These are phyloP conservation scores for Psilocybe cyanescens DNA, from an alignment of 768 basidiomycete species.

Conservation along the genomic window DNA sequence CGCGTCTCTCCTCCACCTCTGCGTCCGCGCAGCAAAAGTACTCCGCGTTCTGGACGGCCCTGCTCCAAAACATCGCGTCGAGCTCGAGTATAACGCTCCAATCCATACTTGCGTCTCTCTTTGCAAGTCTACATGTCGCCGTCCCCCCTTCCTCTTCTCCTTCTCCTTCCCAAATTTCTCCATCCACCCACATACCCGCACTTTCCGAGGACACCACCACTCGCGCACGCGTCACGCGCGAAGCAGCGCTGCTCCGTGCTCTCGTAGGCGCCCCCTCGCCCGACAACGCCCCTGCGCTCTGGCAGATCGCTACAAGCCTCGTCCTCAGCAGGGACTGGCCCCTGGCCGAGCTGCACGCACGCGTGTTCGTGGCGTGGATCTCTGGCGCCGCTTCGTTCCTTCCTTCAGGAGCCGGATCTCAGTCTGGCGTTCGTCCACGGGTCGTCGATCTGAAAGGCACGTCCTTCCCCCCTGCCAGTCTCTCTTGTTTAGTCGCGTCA, in stretches of 20 bases:
- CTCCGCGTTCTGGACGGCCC: slow-evolving; percentile 49
- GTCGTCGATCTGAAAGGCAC: slow-evolving; percentile 35
- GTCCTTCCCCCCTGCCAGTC: neutral
- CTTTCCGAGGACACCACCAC: slow-evolving; percentile 17
- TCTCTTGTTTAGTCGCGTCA: no score
- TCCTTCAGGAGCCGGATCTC: neutral
- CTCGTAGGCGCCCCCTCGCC: slow-evolving; percentile 54
- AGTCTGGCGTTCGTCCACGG: no score
- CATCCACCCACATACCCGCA: slow-evolving; percentile 19
- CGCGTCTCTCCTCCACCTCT: slow-evolving; percentile 30
- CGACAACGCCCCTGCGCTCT: slow-evolving; percentile 41
- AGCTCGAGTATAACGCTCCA: slow-evolving; percentile 47
- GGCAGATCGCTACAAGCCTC: slow-evolving; percentile 52
- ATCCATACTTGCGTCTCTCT: slow-evolving; percentile 61
- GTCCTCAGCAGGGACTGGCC: slow-evolving; percentile 59
- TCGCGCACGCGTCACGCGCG: slow-evolving; percentile 52
- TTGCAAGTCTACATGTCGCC: slow-evolving; percentile 29
- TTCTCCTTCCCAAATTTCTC: neutral
- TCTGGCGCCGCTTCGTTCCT: slow-evolving; percentile 39
- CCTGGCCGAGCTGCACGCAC: slow-evolving; percentile 47
- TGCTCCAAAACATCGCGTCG: slow-evolving; percentile 53
- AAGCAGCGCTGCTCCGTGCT: slow-evolving; percentile 52
- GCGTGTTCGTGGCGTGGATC: slow-evolving; percentile 75
- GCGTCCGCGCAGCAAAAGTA: slow-evolving; percentile 36
- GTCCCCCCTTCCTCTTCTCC: slow-evolving; percentile 35